phyloP scores from a whole-genome alignment of 768 basidiomycete species.

The Pisolithus marmoratus region DNA sequence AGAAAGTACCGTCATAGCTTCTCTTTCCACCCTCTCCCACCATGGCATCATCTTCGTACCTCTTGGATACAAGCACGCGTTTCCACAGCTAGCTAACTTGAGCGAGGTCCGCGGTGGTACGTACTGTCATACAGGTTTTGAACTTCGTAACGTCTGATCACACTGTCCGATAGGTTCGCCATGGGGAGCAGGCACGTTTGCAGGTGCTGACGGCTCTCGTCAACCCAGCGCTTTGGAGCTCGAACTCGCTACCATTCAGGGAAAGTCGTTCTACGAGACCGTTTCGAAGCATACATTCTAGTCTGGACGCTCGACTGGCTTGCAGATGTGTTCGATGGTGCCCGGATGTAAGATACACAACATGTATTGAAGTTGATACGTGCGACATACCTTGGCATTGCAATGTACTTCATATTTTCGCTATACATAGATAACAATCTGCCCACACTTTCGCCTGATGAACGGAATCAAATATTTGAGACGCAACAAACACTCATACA shows the following conservation, averaged over 20 bases:
- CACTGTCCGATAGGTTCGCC: slow-evolving; percentile 49
- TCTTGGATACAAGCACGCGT: slow-evolving; percentile 56
- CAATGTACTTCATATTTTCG: no score
- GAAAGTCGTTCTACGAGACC: slow-evolving; percentile 43
- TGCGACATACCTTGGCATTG: no score
- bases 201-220: slow-evolving; percentile 41
- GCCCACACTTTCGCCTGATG: no score
- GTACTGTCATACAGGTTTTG: slow-evolving; percentile 15
- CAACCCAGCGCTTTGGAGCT: slow-evolving; percentile 46
- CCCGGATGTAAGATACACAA: not conserved
- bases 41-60: slow-evolving; percentile 73
- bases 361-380: no score
- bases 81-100: slow-evolving; percentile 37
- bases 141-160: not conserved
- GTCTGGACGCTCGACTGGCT: not conserved
- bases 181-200: slow-evolving; percentile 70
- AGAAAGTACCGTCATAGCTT: slow-evolving; percentile 48
- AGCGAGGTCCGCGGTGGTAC: slow-evolving; percentile 53
- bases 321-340: not conserved
- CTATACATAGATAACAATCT: no score
- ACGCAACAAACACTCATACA: no score
- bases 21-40: slow-evolving; percentile 58
- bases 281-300: slow-evolving; percentile 35
- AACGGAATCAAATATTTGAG: no score
- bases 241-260: slow-evolving; percentile 47